Evolutionary conservation across 768 basidiomycete genomes (phyloP).

Genomic region (Pleurotus tuber-regium): DNA sequence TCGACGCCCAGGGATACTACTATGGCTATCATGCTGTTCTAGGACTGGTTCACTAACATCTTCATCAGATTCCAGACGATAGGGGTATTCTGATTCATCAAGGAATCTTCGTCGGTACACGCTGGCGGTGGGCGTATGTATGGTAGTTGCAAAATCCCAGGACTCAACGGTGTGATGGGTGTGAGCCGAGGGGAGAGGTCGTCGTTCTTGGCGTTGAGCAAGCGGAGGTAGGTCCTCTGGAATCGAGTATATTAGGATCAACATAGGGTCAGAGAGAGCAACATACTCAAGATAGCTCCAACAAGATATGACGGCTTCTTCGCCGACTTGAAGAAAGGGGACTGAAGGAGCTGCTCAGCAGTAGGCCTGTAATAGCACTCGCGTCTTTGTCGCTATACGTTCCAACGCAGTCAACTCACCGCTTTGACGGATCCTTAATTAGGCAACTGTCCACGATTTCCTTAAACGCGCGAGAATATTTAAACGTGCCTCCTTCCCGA

Average conservation of each 20-base stretch:
- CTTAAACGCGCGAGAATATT: slow-evolving; percentile 79
- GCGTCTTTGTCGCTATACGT: no score
- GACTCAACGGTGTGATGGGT: slow-evolving; percentile 62
- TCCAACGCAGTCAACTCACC: no score
- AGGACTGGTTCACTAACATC: slow-evolving; percentile 15
- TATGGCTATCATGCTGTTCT: slow-evolving; percentile 20
- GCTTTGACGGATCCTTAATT: slow-evolving; percentile 75
- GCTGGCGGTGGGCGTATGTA: slow-evolving; percentile 34
- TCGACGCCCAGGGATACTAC: neutral
- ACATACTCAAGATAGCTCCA: slow-evolving; percentile 64
- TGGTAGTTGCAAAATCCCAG: slow-evolving; percentile 71
- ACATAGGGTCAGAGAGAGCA: slow-evolving; percentile 1
- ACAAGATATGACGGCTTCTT: slow-evolving; percentile 82
- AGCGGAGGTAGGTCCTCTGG: slow-evolving; percentile 71
- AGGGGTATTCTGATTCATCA: slow-evolving; percentile 22
- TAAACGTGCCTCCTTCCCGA: slow-evolving; percentile 65
- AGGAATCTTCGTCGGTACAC: slow-evolving; percentile 20
- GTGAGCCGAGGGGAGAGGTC: slow-evolving; percentile 28
- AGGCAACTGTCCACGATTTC: slow-evolving; percentile 84
- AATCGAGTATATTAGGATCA: slow-evolving; percentile 1
- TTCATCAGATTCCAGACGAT: slow-evolving; percentile 22
- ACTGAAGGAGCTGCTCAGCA: slow-evolving; percentile 72
- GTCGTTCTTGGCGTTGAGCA: slow-evolving; percentile 69
- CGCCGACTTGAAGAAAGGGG: slow-evolving; percentile 74
- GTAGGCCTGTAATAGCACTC: no score